Evolutionary conservation across 441 rosid genomes (phyloP).

Genomic region (Eutrema salsugineum): DNA sequence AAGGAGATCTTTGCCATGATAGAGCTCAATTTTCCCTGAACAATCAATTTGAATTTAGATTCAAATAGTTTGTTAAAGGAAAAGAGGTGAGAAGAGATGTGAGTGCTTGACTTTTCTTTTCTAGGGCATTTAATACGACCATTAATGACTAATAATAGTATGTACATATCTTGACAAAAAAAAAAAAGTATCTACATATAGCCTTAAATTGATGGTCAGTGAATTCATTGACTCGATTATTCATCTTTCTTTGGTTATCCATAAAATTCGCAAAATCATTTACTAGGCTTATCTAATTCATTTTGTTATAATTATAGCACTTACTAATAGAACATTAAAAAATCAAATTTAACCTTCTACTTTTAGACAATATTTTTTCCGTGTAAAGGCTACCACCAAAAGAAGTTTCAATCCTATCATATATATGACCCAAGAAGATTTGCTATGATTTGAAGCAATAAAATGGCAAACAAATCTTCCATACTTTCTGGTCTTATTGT

Average conservation of each 20-base stretch:
- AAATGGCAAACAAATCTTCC: conserved; percentile 12
- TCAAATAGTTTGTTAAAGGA: conserved; percentile 27
- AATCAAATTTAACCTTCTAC: not conserved
- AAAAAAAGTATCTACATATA: conserved; percentile 1
- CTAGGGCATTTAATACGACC: not conserved
- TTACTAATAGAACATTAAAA: not conserved
- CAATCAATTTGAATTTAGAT: conserved; percentile 22
- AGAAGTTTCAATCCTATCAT: conserved; percentile 7
- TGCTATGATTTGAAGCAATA: not conserved
- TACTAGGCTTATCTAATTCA: not conserved
- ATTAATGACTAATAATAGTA: conserved; percentile 15
- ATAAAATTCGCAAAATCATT: not conserved
- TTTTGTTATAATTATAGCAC: not conserved
- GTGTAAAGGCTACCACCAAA: not conserved
- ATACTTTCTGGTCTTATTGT: not conserved
- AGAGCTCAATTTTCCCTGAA: conserved; percentile 22
- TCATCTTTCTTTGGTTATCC: conserved; percentile 14
- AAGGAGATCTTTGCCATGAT: conserved; percentile 32
- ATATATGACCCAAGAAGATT: not conserved
- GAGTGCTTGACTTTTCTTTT: not conserved
- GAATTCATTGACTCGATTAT: not conserved
- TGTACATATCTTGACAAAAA: no score
- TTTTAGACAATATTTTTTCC: not conserved
- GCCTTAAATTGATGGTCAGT: conserved; percentile 6
- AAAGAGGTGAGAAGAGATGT: conserved; percentile 15